phyloP scores from a whole-genome alignment of 768 basidiomycete species.

The Asterophora parasitica region DNA sequence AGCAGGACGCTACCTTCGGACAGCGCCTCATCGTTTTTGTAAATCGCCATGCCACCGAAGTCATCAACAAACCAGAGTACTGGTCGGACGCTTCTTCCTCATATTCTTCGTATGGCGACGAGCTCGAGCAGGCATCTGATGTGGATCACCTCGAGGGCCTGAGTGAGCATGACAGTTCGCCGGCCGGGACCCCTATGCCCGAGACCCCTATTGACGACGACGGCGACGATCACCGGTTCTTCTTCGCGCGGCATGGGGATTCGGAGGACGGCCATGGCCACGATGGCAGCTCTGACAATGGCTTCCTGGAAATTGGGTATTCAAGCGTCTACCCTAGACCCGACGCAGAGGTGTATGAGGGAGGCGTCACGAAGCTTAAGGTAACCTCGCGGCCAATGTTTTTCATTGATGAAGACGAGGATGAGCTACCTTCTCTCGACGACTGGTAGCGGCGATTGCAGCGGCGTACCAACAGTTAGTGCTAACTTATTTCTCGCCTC shows the following conservation, averaged over 20 bases:
- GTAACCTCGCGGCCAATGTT: slow-evolving; percentile 18
- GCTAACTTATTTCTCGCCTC: slow-evolving; percentile 7
- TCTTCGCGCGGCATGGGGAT: slow-evolving; percentile 7
- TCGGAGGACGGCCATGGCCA: neutral
- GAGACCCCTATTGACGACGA: slow-evolving; percentile 23
- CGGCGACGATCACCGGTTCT: slow-evolving; percentile 14
- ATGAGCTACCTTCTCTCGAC: slow-evolving; percentile 36
- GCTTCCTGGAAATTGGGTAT: neutral
- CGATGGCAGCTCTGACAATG: neutral
- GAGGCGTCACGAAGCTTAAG: slow-evolving; percentile 4
- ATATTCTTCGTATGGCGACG: neutral
- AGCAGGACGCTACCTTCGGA: slow-evolving; percentile 33
- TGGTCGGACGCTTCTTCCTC: neutral
- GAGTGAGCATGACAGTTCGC: slow-evolving; percentile 7
- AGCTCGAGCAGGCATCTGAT: neutral
- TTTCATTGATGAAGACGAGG: slow-evolving; percentile 31
- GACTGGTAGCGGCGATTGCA: slow-evolving; percentile 31
- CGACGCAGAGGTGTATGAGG: slow-evolving; percentile 3
- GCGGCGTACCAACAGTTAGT: neutral
- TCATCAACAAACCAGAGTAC: slow-evolving; percentile 20
- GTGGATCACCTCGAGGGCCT: slow-evolving; percentile 12
- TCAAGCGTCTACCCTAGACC: slow-evolving; percentile 1
- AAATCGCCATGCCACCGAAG: slow-evolving; percentile 17
- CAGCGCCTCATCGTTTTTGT: slow-evolving; percentile 26
- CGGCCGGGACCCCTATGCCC: slow-evolving; percentile 18